Conservation (phyloP, 768 basidiomycete species). For the Suillus clintonianus region DNA sequence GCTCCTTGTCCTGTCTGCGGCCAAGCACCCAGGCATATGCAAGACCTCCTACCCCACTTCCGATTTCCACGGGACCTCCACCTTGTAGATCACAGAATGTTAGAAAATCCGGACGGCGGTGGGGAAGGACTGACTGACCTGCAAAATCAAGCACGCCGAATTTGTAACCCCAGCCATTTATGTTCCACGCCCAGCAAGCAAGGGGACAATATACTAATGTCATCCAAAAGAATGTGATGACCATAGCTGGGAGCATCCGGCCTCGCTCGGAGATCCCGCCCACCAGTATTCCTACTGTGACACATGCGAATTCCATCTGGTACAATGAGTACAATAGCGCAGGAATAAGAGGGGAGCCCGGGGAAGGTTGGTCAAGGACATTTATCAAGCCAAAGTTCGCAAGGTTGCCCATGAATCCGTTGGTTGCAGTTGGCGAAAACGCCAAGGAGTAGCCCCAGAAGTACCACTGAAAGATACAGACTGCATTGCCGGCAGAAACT, state of each 20-base stretch:
- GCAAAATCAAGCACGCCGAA: slow-evolving; percentile 92
- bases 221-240: slow-evolving; percentile 82
- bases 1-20: slow-evolving; percentile 68
- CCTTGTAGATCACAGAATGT: slow-evolving; percentile 40
- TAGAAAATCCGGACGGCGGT: neutral
- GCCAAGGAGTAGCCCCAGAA: slow-evolving; percentile 84
- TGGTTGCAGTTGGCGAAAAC: slow-evolving; percentile 75
- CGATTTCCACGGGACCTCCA: slow-evolving; percentile 87
- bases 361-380: slow-evolving; percentile 71
- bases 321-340: slow-evolving; percentile 83
- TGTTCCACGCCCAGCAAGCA: slow-evolving; percentile 83
- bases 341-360: slow-evolving; percentile 80
- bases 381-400: slow-evolving; percentile 73
- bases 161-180: slow-evolving; percentile 81
- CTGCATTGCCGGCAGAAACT: slow-evolving; percentile 69
- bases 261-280: slow-evolving; percentile 87
- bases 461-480: slow-evolving; percentile 82
- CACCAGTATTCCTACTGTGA: slow-evolving; percentile 75
- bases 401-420: slow-evolving; percentile 82
- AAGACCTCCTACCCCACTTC: slow-evolving; percentile 81
- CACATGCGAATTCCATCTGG: slow-evolving; percentile 85
- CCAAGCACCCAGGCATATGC: slow-evolving; percentile 89
- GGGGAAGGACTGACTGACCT: slow-evolving; percentile 36
- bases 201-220: slow-evolving; percentile 88
- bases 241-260: slow-evolving; percentile 77